A percentile compares a stretch with the other conserved stretches of the same genome.
Conservation (phyloP, 2,329 filamentous ascomycete species). For the Elsinoe ampelina region DNA sequence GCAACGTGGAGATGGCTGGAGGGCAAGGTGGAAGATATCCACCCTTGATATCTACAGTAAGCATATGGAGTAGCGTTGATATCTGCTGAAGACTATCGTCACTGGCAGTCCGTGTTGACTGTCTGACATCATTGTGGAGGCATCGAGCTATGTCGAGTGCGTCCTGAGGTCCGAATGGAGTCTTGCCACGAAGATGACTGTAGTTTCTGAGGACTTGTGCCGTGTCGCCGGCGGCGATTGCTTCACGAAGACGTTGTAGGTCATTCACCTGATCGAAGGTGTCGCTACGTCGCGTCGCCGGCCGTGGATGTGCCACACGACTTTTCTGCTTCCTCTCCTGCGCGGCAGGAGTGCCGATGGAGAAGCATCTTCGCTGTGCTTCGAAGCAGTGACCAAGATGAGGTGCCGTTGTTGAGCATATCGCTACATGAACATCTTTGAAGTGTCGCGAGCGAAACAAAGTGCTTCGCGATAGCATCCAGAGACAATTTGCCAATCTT, state of each 20-base stretch:
- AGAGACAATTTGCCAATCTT: not conserved
- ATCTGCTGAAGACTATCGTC: conserved; percentile 10
- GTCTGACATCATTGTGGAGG: conserved; percentile 29
- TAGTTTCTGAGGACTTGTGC: conserved; percentile 19
- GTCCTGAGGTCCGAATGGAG: conserved; percentile 18
- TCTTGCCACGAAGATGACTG: conserved; percentile 1
- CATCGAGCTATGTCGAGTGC: conserved; percentile 28
- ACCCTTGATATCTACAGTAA: conserved; percentile 33
- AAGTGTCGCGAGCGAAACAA: not conserved
- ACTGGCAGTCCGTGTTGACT: conserved; percentile 13
- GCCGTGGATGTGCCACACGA: too few species aligned
- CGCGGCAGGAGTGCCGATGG: too few species aligned
- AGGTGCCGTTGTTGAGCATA: not conserved
- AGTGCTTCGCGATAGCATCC: not conserved
- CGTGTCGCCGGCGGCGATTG: conserved; percentile 18
- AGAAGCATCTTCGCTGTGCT: too few species aligned
- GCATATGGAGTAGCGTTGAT: conserved; percentile 26
- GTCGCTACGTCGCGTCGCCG: too few species aligned
- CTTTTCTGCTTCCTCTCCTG: too few species aligned
- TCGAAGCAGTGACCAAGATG: too few species aligned
- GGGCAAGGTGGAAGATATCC: conserved; percentile 29
- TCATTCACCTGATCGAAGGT: not conserved
- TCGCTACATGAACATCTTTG: not conserved
- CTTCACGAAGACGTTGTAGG: conserved; percentile 17
- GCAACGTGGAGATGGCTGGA: conserved; percentile 36